Percentiles rank a stretch among this genome's conserved stretches.
These are phyloP conservation scores for Eutypella sp. DNA, from an alignment of 2,329 filamentous ascomycete genomes.

Conservation along the genomic window DNA sequence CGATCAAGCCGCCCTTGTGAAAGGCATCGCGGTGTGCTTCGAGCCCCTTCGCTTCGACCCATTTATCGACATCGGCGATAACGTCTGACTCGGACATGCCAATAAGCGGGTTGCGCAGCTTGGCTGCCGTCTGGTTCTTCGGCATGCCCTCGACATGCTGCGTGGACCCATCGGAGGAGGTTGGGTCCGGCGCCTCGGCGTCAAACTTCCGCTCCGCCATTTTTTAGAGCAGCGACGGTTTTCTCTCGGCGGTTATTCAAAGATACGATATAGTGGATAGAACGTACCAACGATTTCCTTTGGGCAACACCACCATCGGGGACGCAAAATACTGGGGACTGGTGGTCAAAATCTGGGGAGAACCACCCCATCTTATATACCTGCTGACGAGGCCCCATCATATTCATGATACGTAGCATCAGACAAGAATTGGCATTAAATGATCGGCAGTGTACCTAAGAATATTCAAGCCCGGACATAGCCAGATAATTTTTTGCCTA, in stretches of 20 bases:
- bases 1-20: constrained; percentile 18
- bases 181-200: constrained; percentile 2
- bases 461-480: no score
- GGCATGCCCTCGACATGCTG: background rate
- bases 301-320: background rate
- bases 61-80: constrained; percentile 29
- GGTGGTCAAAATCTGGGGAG: background rate
- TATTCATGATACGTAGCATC: background rate
- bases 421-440: background rate
- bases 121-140: constrained; percentile 1
- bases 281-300: background rate
- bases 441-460: background rate
- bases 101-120: constrained; percentile 7
- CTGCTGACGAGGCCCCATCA: background rate
- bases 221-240: no score
- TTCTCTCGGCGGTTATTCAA: background rate
- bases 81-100: constrained; percentile 9
- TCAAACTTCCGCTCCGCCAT: constrained; percentile 5
- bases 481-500: no score
- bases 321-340: background rate
- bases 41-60: constrained; percentile 31
- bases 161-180: background rate
- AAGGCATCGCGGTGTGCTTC: constrained; percentile 24
- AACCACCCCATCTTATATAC: background rate
- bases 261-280: background rate